These are phyloP conservation scores for Sphaerulina vaccinii DNA, from an alignment of 2,329 filamentous ascomycete genomes.

Conservation along the genomic window DNA sequence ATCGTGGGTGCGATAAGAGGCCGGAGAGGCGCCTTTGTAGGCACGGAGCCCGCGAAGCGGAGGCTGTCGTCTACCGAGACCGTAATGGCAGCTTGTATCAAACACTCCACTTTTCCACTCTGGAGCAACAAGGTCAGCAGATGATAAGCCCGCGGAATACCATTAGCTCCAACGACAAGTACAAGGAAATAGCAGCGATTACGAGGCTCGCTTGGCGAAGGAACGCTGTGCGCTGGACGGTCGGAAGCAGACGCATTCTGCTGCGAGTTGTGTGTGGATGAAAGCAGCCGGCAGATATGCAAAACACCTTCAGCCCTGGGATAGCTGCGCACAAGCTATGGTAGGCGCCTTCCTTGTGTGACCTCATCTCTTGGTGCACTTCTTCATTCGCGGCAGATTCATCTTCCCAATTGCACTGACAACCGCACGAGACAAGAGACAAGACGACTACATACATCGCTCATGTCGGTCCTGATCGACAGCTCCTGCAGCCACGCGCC, in stretches of 20 bases:
- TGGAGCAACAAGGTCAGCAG: too few relatives aligned
- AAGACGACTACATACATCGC: neutral
- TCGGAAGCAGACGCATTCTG: too few relatives aligned
- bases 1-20: neutral
- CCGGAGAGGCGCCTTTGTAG: neutral
- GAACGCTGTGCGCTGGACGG: neutral
- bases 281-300: too few relatives aligned
- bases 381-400: too few relatives aligned
- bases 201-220: neutral
- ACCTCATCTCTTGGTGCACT: too few relatives aligned
- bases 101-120: neutral
- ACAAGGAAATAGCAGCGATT: neutral
- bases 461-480: neutral
- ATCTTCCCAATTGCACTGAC: too few relatives aligned
- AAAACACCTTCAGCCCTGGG: too few relatives aligned
- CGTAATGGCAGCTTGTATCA: neutral
- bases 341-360: too few relatives aligned
- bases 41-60: neutral
- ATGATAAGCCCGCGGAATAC: neutral
- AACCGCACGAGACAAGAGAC: neutral
- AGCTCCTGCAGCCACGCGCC: neutral
- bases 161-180: neutral
- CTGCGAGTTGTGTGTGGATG: too few relatives aligned
- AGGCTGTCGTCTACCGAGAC: neutral
- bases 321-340: too few relatives aligned